Conservation (phyloP, 2,329 filamentous ascomycete species). For the Neoscytalidium dimidiatum region DNA sequence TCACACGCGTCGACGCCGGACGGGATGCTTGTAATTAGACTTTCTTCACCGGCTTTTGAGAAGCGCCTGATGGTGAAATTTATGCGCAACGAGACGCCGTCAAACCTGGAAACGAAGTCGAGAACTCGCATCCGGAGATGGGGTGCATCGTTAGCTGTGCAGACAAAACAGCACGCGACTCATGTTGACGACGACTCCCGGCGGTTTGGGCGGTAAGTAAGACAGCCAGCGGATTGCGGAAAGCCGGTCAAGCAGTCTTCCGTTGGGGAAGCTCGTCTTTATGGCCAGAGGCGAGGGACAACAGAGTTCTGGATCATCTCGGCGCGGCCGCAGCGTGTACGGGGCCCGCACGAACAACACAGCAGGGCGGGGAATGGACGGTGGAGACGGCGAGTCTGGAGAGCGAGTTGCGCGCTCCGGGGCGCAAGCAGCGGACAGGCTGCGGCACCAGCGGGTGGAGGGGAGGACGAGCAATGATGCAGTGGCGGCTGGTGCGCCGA, state of each 20-base stretch:
- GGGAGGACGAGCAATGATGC: conserved; percentile 6
- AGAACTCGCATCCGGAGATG: neutral
- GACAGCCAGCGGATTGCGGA: neutral
- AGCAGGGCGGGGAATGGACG: conserved; percentile 8
- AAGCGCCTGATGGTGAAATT: neutral
- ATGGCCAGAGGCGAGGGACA: neutral
- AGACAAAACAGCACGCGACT: neutral
- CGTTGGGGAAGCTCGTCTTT: neutral
- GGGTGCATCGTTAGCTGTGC: neutral
- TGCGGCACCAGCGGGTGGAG: conserved; percentile 1
- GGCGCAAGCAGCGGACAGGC: neutral
- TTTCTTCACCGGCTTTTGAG: neutral
- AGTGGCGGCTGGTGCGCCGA: conserved; percentile 7
- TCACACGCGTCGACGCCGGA: neutral
- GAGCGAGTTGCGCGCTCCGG: conserved; percentile 6
- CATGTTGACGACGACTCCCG: neutral
- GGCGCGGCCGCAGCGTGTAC: conserved; percentile 9
- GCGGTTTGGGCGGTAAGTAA: neutral
- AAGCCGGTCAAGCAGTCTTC: neutral
- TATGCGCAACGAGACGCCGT: neutral
- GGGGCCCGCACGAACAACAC: conserved; percentile 16
- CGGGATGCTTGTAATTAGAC: neutral
- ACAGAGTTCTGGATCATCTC: conserved; percentile 7
- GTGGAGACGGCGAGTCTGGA: conserved; percentile 13
- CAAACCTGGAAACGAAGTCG: neutral